These are phyloP conservation scores for Debaryomyces maramus DNA, from an alignment of 805 yeast species.

Conservation along the genomic window DNA sequence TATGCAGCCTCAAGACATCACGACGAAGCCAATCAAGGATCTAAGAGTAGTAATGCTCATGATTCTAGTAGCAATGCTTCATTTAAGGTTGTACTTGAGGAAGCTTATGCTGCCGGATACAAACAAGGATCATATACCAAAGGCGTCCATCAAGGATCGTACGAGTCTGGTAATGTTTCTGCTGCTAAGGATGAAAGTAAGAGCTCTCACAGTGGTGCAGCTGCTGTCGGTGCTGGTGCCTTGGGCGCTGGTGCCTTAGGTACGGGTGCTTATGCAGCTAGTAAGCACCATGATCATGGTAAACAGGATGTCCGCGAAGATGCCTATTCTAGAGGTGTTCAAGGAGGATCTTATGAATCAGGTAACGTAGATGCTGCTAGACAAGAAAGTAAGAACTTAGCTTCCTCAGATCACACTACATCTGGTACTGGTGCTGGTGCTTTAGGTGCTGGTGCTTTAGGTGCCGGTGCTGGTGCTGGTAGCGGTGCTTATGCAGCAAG, in stretches of 20 bases:
- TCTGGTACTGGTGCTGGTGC: conserved; percentile 1
- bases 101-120: conserved; percentile 10
- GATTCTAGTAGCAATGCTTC: conserved; percentile 6
- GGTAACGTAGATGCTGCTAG: conserved; percentile 9
- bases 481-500: conserved; percentile 7
- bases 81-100: conserved; percentile 8
- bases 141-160: conserved; percentile 13
- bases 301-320: conserved; percentile 6
- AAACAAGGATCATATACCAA: conserved; percentile 9
- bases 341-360: conserved; percentile 14
- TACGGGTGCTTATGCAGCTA: conserved; percentile 4
- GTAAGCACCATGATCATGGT: background rate
- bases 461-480: conserved; percentile 10
- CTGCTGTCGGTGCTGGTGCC: conserved; percentile 12
- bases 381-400: too few species aligned
- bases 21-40: conserved; percentile 2
- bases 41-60: background rate
- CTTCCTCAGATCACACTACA: background rate
- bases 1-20: conserved; percentile 6
- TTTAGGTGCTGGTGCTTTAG: background rate
- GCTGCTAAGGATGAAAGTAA: conserved; percentile 3
- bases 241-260: too few species aligned
- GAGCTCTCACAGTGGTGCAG: conserved; percentile 1
- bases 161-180: conserved; percentile 14
- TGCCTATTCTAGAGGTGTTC: conserved; percentile 12